A percentile compares a stretch with the other conserved stretches of the same genome.
phyloP scores from a whole-genome alignment of 495 filamentous ascomycete genomes.

The Hyaloscypha finlandica region DNA sequence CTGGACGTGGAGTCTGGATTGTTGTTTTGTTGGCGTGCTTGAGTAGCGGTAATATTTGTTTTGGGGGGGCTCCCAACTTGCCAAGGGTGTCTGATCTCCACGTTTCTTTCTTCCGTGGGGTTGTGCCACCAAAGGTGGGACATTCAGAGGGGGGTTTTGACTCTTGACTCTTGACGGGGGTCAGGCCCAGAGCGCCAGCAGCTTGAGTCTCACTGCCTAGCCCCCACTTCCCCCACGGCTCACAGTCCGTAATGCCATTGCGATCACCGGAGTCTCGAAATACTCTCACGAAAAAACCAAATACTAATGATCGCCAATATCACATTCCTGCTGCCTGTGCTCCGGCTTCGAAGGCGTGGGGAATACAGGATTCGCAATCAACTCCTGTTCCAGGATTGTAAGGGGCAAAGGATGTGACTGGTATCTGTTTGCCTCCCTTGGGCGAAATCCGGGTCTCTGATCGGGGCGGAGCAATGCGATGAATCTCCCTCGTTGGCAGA shows the following conservation, averaged over 20 bases:
- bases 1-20: conserved; percentile 2
- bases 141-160: too few species aligned
- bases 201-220: background rate
- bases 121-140: background rate
- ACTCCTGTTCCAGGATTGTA: background rate
- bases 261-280: conserved; percentile 5
- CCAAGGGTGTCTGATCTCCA: background rate
- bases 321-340: background rate
- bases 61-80: background rate
- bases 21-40: background rate
- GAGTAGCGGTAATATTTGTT: background rate
- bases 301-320: conserved; percentile 4
- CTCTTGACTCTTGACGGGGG: too few species aligned
- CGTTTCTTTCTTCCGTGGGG: background rate
- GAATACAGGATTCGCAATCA: background rate
- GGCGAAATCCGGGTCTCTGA: background rate
- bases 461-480: conserved; percentile 1
- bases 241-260: background rate
- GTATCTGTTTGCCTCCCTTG: conserved; percentile 2
- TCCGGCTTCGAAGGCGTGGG: background rate
- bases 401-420: conserved; percentile 1
- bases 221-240: background rate
- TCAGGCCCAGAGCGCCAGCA: too few species aligned
- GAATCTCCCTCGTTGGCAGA: background rate
- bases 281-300: background rate